Evolutionary conservation across 192 early-diverging fungal species (phyloP).

Genomic region (Spinellus fusiger): DNA sequence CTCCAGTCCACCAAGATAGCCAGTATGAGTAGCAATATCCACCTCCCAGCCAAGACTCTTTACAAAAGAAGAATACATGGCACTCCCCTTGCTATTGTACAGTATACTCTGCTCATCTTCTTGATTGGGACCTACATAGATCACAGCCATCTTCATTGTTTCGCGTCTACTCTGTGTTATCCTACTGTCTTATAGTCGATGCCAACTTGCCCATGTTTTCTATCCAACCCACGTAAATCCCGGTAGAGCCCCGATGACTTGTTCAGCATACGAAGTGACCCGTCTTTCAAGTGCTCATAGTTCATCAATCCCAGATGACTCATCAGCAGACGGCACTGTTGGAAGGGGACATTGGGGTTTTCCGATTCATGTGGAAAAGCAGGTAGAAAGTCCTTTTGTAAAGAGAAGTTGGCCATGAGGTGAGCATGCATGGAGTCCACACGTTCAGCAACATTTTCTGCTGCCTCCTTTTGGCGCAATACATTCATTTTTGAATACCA

Average conservation of each 20-base stretch:
- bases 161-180: slow-evolving; percentile 78
- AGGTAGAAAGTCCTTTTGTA: slow-evolving; percentile 46
- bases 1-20: slow-evolving; percentile 86
- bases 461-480: slow-evolving; percentile 4
- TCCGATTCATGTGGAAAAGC: slow-evolving; percentile 44
- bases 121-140: slow-evolving; percentile 90
- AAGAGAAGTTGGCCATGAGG: slow-evolving; percentile 32
- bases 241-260: slow-evolving; percentile 59
- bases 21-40: slow-evolving; percentile 74
- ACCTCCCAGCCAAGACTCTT: slow-evolving; percentile 90
- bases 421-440: slow-evolving; percentile 11
- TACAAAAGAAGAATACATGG: slow-evolving; percentile 81
- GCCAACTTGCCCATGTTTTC: slow-evolving; percentile 61
- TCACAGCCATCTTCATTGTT: slow-evolving; percentile 81
- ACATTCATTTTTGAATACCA: slow-evolving; percentile 21
- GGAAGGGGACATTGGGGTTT: slow-evolving; percentile 47
- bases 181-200: background rate
- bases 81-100: slow-evolving; percentile 66
- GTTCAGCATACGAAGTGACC: slow-evolving; percentile 57
- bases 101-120: slow-evolving; percentile 86
- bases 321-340: slow-evolving; percentile 62
- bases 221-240: slow-evolving; percentile 75
- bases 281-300: slow-evolving; percentile 69
- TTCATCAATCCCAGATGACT: slow-evolving; percentile 71
- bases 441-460: background rate